Evolutionary conservation across 202 grass and related monocot genomes (phyloP), one percentile per base, ranked within the genome.

Genomic region (Musa balbisiana): DNA sequence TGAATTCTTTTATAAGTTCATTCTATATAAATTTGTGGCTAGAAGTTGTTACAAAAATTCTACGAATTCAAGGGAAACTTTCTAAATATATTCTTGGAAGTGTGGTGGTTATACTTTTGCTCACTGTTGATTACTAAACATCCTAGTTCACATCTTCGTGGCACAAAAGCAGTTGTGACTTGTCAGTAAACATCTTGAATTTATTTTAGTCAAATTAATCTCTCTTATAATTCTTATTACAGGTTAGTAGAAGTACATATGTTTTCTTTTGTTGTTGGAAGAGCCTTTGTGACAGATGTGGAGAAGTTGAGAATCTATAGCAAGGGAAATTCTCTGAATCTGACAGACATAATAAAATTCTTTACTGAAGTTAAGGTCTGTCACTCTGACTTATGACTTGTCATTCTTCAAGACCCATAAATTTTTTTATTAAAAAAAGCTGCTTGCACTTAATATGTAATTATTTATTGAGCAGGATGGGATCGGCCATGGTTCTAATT

Each of bases 191-290:
- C 29, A 33, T 33, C 29, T 33, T 33, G 29, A 33, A 33, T 33
- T 33, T 33, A 33, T 33, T 33, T 4, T 33, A 4, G 29, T 33
- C 29, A 33, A 33, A 33, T 33, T 33, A 33, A 33, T 33, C 29
- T 33, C 29, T 69, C 69, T 76, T 62, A 64, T 83, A 78, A 68
- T 80, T 52, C 52, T 52, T 14, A 4, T 76, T 80, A 80, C 95
- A 99, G 95, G 85, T 94, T 95, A 92, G 91, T 99, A 72, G 95
- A 99, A 87, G 89, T 81, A 89, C 95, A 99, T 76, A 85, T 95
- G 80, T 95, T 99, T 85, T 93, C 87, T 95, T 99, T 99, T 88
- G 95, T 99, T 92, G 90, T 99, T 84, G 95, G 95, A 83, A 92
- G 95, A 75, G 95, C 95, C 75, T 99, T 99, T 90, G 91, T 94